These are phyloP conservation scores for Exophiala calicioides DNA, from an alignment of 2,329 filamentous ascomycete species.

Conservation along the genomic window DNA sequence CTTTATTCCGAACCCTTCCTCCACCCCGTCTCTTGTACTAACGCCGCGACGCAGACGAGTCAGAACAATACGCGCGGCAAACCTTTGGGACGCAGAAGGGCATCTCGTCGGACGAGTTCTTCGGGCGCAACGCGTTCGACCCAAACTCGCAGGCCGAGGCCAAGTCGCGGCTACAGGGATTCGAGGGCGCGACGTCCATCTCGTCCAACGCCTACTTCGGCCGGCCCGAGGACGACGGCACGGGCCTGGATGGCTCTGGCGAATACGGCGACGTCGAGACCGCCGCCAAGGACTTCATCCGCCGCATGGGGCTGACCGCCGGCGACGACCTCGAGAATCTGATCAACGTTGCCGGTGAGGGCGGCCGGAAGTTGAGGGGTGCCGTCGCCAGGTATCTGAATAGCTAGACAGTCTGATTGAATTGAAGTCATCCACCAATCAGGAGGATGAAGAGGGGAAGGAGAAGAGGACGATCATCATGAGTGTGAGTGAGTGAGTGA, in stretches of 20 bases:
- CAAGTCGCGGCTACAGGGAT: conserved; percentile 82
- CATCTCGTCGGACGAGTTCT: conserved; percentile 98
- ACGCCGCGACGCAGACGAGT: conserved; percentile 59
- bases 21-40: conserved; percentile 43
- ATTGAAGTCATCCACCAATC: too few species aligned
- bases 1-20: conserved; percentile 8
- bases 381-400: conserved; percentile 53
- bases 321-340: conserved; percentile 95
- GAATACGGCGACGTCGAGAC: conserved; percentile 85
- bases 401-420: conserved; percentile 45
- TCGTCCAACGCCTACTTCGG: conserved; percentile 98
- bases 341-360: conserved; percentile 78
- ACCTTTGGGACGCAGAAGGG: conserved; percentile 94
- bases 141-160: conserved; percentile 78
- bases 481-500: too few species aligned
- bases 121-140: conserved; percentile 86
- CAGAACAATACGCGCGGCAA: conserved; percentile 76
- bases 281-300: conserved; percentile 94
- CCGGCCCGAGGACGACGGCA: conserved; percentile 77
- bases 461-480: too few species aligned
- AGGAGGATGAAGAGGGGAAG: too few species aligned
- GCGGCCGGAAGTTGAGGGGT: conserved; percentile 77
- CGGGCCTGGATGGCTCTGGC: conserved; percentile 58
- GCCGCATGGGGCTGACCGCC: conserved; percentile 92
- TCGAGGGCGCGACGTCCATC: conserved; percentile 88